These are phyloP conservation scores for Zychaea mexicana DNA, from an alignment of 371 early-diverging fungal genomes.

Conservation along the genomic window DNA sequence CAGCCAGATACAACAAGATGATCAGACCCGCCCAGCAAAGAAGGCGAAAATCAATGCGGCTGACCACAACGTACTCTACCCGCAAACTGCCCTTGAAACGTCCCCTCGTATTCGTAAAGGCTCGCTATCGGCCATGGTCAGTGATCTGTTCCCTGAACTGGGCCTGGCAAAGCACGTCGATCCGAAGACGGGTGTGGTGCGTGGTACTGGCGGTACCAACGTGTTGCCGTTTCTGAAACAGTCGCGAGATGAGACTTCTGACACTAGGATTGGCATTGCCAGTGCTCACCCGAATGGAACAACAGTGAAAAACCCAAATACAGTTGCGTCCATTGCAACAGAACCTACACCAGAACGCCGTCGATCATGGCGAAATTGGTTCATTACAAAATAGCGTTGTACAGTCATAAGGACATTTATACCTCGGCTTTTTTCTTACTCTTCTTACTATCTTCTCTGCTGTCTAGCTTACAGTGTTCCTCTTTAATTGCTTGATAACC, in stretches of 20 bases:
- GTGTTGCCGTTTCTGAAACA: constrained; percentile 86
- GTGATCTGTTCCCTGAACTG: constrained; percentile 42
- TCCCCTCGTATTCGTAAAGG: constrained; percentile 34
- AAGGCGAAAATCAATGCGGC: constrained; percentile 1
- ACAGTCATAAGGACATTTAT: not conserved
- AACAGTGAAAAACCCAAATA: not conserved
- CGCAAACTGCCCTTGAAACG: constrained; percentile 53
- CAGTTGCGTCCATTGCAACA: not conserved
- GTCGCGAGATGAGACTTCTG: constrained; percentile 64
- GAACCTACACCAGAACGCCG: not conserved
- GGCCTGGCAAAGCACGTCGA: constrained; percentile 63
- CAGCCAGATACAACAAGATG: no score
- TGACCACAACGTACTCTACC: constrained; percentile 50
- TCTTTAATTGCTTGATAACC: no score
- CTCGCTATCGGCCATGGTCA: constrained; percentile 34
- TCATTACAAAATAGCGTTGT: constrained; percentile 3
- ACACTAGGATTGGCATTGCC: constrained; percentile 23
- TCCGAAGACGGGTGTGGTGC: constrained; percentile 60
- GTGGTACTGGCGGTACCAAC: constrained; percentile 97
- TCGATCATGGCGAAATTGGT: constrained; percentile 19
- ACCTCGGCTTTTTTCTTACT: not conserved
- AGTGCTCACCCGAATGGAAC: not conserved
- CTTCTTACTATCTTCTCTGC: not conserved
- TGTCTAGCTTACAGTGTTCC: not conserved
- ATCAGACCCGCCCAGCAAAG: not conserved